Conservation (phyloP, 768 basidiomycete species). For the Crepidotus variabilis region DNA sequence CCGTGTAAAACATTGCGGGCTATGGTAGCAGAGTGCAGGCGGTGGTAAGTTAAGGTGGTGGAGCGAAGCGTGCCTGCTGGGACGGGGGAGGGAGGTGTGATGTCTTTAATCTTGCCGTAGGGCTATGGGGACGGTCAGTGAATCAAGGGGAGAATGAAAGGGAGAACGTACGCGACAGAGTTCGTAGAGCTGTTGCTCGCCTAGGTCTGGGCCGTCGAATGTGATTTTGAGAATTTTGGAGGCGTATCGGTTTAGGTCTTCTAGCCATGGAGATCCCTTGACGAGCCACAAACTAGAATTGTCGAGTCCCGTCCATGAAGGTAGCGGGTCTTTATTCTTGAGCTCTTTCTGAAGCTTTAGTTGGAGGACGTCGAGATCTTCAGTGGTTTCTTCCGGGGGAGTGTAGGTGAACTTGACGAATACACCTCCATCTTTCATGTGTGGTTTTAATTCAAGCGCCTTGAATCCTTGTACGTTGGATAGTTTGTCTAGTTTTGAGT, state of each 20-base stretch:
- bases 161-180: constrained; percentile 70
- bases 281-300: constrained; percentile 66
- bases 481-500: constrained; percentile 45
- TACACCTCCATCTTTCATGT: constrained; percentile 81
- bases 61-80: constrained; percentile 67
- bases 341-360: constrained; percentile 40
- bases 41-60: constrained; percentile 58
- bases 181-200: constrained; percentile 75
- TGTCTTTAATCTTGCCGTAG: constrained; percentile 74
- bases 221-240: constrained; percentile 68
- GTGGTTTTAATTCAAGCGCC: constrained; percentile 59
- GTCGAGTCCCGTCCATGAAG: constrained; percentile 57
- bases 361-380: constrained; percentile 45
- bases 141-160: background rate
- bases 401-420: constrained; percentile 72
- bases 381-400: constrained; percentile 23
- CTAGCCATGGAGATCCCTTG: constrained; percentile 75
- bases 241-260: constrained; percentile 86
- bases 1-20: constrained; percentile 84
- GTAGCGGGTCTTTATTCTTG: constrained; percentile 49
- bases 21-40: constrained; percentile 65
- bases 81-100: constrained; percentile 55
- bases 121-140: constrained; percentile 40
- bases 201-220: constrained; percentile 87
- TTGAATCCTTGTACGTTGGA: constrained; percentile 50